Conservation (phyloP, 306 rosid species). For the Malus sieversii region DNA sequence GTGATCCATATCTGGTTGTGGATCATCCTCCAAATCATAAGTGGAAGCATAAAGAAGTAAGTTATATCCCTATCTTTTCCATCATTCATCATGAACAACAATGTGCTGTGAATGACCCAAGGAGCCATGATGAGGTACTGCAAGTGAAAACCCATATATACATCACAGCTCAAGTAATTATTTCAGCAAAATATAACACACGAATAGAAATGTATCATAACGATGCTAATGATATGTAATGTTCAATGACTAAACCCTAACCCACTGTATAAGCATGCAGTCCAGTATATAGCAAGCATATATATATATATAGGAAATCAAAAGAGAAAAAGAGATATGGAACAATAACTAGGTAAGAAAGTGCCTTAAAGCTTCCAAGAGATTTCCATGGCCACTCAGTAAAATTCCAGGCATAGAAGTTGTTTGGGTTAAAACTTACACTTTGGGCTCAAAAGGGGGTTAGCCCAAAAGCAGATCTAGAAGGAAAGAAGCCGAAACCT, state of each 20-base stretch:
- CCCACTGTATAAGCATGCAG: no score
- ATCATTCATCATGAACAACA: slow-evolving; percentile 16
- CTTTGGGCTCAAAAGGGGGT: no score
- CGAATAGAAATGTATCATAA: no score
- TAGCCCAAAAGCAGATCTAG: no score
- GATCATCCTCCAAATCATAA: slow-evolving; percentile 35
- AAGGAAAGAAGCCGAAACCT: no score
- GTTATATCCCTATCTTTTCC: slow-evolving; percentile 23
- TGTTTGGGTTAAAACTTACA: no score
- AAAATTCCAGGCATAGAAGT: background rate
- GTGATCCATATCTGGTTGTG: slow-evolving; percentile 62
- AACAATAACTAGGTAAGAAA: background rate
- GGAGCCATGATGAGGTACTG: slow-evolving; percentile 62
- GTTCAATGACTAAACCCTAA: no score
- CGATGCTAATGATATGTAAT: no score
- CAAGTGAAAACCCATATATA: background rate
- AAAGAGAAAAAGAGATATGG: background rate
- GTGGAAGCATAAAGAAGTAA: slow-evolving; percentile 39
- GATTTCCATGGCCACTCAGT: slow-evolving; percentile 1
- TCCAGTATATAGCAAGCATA: no score
- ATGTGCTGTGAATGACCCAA: slow-evolving; percentile 42
- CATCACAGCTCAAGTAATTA: background rate
- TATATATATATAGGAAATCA: background rate
- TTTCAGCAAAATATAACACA: background rate
- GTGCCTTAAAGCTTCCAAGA: background rate